Evolutionary conservation across 805 yeast genomes (phyloP), one percentile per base, ranked within the genome.

Genomic region (Yarrowia sp.): DNA sequence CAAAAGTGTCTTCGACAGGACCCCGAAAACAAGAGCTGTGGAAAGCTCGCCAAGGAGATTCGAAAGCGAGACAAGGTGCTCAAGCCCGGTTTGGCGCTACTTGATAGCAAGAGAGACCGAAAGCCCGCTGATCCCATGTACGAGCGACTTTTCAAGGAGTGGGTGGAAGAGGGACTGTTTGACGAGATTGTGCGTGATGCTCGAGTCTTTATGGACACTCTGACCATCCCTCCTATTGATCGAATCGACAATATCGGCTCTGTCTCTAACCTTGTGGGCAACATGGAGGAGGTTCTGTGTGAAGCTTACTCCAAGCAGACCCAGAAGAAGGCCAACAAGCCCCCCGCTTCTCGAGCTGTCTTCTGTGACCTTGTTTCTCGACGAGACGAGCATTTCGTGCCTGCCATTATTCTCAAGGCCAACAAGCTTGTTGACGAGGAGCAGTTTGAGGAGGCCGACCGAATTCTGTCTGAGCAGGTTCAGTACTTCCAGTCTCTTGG

Each of bases 1-100:
- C 83, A 87, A 69, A 85, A 83, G 68, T 92, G 98, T 73, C 77
- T 93, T 57, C 85, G 88, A 64, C 81, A 84, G 48, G 93, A 93
- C 74, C 89, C 90, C 74, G 97, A 90, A 67, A 82, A 81, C 68
- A 76, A 76, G 32, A 76, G 75, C 2, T 91, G 96, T 74, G 84
- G 86, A 69, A 66, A 76, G 68, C 70, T 76, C 9, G 69, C 70
- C 58, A 72, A 70, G 66, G 65, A 66, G 64, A 68, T 74, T 33
- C 68, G 75, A 31, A 50, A 66, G 57, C 67, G 70, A 10, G 70
- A 74, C 63, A 72, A 73, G 64, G 44, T 57, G 53, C 67, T 75
- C 31, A 67, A 71, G 18, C 66, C 66, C 17, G 68, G 66, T 22
- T 60, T 66, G 36, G 65, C 64, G 7, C 33, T 58, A 8, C 28